Base-by-base conservation (phyloP, 495 filamentous ascomycete species). In the Trypethelium eluteriae region DNA sequence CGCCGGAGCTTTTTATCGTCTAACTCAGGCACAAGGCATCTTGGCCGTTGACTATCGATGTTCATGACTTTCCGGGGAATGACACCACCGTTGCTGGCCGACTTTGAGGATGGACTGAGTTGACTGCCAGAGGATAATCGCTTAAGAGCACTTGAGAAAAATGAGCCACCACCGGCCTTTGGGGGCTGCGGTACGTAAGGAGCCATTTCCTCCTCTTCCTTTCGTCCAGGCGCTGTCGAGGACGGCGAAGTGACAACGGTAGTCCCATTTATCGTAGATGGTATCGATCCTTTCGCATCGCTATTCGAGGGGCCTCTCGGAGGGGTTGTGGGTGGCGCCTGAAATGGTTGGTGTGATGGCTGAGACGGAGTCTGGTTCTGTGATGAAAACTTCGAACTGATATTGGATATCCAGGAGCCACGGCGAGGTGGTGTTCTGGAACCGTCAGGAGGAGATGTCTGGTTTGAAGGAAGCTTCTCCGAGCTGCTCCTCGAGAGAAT, bases 371-470 rank as follows among this genome's bases (percentile, higher is more conserved):
- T 62, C 56, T 63, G 69, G 49, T 70, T 73, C 44, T 71, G 73
- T 35, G 81, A 82, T 11, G 90, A 92, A 78, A 98, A 96, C 73
- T 94, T 97, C 66, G 91, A 95, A 69, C 91, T 96, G 63, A 97
- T 82, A 68, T 84, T 95, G 39, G 89, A 91, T 66, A 98, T 89
- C 93, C 93, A 98, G 32, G 92, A 96, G 49, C 85, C 88, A 66
- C 88, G 81, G 65, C 92, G 81, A 44, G 69, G 66, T 6, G 64
- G 39, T 0, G 67, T 32, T 57, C 68, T 68, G 70, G 67, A 67
- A 67, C 36, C 36, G 41, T 62, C 64, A 14, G 70, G 63, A 9
- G 65, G 18, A 34, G 62, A 65, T 14, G 18, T 59, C 32, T 59
- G 25, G 7, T 10, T 59, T 14, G 7, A 32, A 34, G 25, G 67